phyloP scores from a whole-genome alignment of 2,329 filamentous ascomycete genomes.

The Monilinia aucupariae region DNA sequence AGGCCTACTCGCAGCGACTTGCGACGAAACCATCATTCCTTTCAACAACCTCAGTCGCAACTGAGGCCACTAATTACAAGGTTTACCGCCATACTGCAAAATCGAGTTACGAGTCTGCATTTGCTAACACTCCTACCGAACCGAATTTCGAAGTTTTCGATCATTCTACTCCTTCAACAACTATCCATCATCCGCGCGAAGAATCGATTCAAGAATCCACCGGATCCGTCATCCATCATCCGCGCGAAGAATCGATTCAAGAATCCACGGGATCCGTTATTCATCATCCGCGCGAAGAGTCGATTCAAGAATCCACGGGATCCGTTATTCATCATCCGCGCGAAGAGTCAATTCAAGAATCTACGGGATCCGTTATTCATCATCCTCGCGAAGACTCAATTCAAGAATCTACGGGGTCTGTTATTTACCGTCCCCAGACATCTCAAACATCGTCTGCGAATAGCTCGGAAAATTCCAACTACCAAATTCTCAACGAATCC shows the following conservation, averaged over 20 bases:
- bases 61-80: conserved; percentile 36
- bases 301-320: neutral
- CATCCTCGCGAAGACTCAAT: too few relatives aligned
- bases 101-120: conserved; percentile 23
- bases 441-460: conserved; percentile 8
- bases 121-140: conserved; percentile 18
- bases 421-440: neutral
- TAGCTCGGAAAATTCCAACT: conserved; percentile 11
- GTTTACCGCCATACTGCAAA: conserved; percentile 27
- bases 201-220: neutral
- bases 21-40: conserved; percentile 35
- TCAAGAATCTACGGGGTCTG: conserved; percentile 1
- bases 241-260: neutral
- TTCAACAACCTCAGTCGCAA: conserved; percentile 32
- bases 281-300: neutral
- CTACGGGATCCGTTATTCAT: neutral
- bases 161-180: conserved; percentile 13
- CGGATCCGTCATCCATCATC: neutral
- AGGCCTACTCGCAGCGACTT: conserved; percentile 29
- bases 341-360: neutral
- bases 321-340: neutral
- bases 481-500: conserved; percentile 7
- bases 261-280: neutral
- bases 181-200: conserved; percentile 3
- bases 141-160: conserved; percentile 15